phyloP scores from a whole-genome alignment of 306 rosid species.

The Pyrus betulifolia region DNA sequence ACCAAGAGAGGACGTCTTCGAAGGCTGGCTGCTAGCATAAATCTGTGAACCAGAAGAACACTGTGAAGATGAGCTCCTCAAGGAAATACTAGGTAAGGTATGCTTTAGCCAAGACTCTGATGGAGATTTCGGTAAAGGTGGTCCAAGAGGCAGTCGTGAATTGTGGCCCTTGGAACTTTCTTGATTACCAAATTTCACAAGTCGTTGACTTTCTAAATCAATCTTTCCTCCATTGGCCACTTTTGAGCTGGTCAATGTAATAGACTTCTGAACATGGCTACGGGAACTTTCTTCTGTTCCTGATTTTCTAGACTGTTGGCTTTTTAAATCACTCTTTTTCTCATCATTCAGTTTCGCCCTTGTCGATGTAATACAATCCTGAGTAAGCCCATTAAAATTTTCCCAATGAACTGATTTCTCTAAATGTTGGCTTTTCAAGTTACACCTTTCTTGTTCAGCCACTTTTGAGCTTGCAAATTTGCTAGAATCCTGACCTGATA shows the following conservation, averaged over 20 bases:
- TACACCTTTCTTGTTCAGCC: slow-evolving; percentile 12
- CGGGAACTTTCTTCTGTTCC: slow-evolving; percentile 17
- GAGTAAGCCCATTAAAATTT: slow-evolving; percentile 6
- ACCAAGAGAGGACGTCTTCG: slow-evolving; percentile 14
- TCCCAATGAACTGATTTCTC: slow-evolving; percentile 21
- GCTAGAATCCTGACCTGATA: slow-evolving; percentile 13
- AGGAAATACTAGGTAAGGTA: slow-evolving; percentile 53
- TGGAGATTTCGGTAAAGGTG: slow-evolving; percentile 77
- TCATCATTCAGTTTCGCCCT: slow-evolving; percentile 15
- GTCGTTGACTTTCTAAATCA: slow-evolving; percentile 28
- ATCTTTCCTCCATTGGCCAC: slow-evolving; percentile 13
- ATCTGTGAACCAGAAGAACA: slow-evolving; percentile 28
- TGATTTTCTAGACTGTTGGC: slow-evolving; percentile 13
- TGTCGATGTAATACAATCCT: slow-evolving; percentile 7
- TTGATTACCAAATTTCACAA: slow-evolving; percentile 13
- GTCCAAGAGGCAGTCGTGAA: slow-evolving; percentile 37
- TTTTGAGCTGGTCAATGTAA: slow-evolving; percentile 16
- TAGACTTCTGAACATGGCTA: slow-evolving; percentile 8
- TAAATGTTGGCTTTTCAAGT: slow-evolving; percentile 23
- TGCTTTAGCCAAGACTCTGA: slow-evolving; percentile 93
- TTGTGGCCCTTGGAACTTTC: slow-evolving; percentile 9
- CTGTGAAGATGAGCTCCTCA: slow-evolving; percentile 32
- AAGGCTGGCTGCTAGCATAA: slow-evolving; percentile 14
- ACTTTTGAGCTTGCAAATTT: slow-evolving; percentile 11
- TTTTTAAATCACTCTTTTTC: slow-evolving; percentile 22